Conservation (phyloP, 305 asterid genomes). For the Solanum aculeatissimum region DNA sequence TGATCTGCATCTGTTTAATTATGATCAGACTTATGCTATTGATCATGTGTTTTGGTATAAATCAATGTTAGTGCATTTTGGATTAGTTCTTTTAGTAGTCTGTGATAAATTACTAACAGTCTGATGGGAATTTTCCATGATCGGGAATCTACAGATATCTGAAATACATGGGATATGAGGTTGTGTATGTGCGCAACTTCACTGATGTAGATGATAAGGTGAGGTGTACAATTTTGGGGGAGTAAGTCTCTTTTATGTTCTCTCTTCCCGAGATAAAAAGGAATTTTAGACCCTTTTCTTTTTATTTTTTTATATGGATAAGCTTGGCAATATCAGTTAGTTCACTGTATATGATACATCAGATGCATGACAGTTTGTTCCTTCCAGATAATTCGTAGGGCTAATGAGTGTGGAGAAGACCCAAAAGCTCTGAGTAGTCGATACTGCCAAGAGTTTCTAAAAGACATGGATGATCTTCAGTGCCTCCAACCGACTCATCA, state of each 20-base stretch:
- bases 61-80: neutral
- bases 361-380: neutral
- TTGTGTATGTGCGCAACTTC: constrained; percentile 80
- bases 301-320: neutral
- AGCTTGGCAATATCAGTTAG: neutral
- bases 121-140: neutral
- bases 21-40: neutral
- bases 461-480: constrained; percentile 83
- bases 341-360: neutral
- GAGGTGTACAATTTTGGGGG: constrained; percentile 7
- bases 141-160: constrained; percentile 41
- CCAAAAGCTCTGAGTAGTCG: constrained; percentile 58
- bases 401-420: constrained; percentile 68
- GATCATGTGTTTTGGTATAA: neutral
- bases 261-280: neutral
- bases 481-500: constrained; percentile 87
- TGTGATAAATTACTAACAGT: neutral
- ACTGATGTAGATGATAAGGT: constrained; percentile 98
- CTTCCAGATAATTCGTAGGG: constrained; percentile 74
- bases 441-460: constrained; percentile 71
- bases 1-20: neutral
- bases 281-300: neutral
- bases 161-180: constrained; percentile 67
- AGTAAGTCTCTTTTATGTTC: neutral
- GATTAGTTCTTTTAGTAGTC: neutral